Base-by-base conservation (phyloP, 768 basidiomycete species). In the Chalciporus sphaerocephalus region DNA sequence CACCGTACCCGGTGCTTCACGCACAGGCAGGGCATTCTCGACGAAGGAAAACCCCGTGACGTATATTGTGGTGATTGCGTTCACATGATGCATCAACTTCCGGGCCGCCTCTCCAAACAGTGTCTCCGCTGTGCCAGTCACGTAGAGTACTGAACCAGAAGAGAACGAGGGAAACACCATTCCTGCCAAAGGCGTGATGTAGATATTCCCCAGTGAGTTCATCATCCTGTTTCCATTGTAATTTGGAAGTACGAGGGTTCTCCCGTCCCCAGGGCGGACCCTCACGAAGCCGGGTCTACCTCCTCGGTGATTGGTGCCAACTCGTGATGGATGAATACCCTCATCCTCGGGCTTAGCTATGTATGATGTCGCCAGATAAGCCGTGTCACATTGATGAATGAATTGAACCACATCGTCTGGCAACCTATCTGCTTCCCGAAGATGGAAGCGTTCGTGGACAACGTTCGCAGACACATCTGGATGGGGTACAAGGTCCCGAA, bases 231-330 rank as follows among this genome's bases (percentile, higher is more conserved):
- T 84, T 1, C 81, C 82, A 44, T 76, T 77, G 55, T 72, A 83
- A 56, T 85, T 83, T 0, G 83, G 83, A 5, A 84, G 47, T 2
- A 77, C 70, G 3, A 83, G 49, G 0, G 78, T 83, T 27, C 76
- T 70, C 12, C 75, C 72, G 50, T 83, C 77, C 1, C 69, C 72
- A 13, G 74, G 77, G 23, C 67, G 57, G n/a, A 83, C 78, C 6
- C 81, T 78, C 4, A 82, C 66, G 51, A 82, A 83, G 0, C 81
- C 83, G 8, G 71, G 73, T n/a, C 73, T 67, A 2, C 83, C 83
- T 8, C 81, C 81, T 5, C 83, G 77, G 39, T 81, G 78, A 50
- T 84, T 85, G 65, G 78, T 78, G 13, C 80, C 79, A 8, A 80
- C 54, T 51, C 83, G 81, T 2, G 81, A 81, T 1, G 81, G 81